Base-by-base conservation (phyloP, 495 filamentous ascomycete genomes). In the Aspergillus incahuasiensis region DNA sequence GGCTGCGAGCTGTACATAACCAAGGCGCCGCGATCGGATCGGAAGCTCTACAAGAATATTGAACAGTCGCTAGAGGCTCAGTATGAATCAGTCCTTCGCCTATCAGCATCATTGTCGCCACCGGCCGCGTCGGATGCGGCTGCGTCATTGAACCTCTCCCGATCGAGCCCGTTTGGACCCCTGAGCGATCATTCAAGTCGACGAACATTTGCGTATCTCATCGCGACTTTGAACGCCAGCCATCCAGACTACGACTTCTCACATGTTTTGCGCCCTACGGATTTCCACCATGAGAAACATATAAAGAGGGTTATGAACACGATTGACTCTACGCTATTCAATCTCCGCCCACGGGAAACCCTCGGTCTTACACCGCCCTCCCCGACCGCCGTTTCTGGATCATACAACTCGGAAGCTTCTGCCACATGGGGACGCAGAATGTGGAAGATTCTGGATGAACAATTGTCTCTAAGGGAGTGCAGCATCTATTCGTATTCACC, bases 231-330 rank as follows among this genome's bases (percentile, higher is more conserved):
- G n/a, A 99, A 99, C 61, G 92, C 92, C 0, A 92, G 88, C 38
- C 92, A 99, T 70, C 87, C 91, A 1, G 95, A 99, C 68, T 99
- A 99, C 69, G 92, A 97, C 70, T 97, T 97, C 73, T 94, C 90
- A 2, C 86, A 96, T 56, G 84, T 91, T 47, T 77, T 97, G 54
- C 85, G 91, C 25, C 91, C 92, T 1, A 79, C 83, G 9, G 94
- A 97, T 65, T 98, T 98, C 70, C 82, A 83, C 43, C 83, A 86
- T 39, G 90, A 96, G 75, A 74, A 83, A 20, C 84, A 83, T 53
- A 67, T 96, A 28, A 81, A 85, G 58, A 74, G 76, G 11, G 87
- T 96, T 41, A 95, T 95, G 83, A 85, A 83, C 53, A 88, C 81
- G 19, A 81, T 99, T 50, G 90, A 97, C 63, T 86, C 82, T 11